These are phyloP conservation scores for Irpex sp. DNA, from an alignment of 1,284 basidiomycete genomes.

Conservation along the genomic window DNA sequence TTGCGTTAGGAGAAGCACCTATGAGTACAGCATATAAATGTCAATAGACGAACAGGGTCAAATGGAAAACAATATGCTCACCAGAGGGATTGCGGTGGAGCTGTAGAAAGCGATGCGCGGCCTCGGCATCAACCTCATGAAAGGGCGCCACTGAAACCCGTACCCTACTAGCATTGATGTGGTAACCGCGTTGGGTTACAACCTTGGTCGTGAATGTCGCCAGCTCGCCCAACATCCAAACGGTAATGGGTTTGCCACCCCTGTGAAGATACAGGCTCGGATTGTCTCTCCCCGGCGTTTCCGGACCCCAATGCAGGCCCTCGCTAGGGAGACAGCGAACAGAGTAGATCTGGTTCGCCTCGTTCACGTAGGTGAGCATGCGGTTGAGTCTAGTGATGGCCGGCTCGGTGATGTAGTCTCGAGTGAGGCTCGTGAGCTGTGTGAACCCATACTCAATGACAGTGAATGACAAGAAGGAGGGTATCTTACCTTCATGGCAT, in stretches of 20 bases:
- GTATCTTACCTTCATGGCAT: too few species aligned
- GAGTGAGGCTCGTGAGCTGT: neutral
- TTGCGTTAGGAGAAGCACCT: too few species aligned
- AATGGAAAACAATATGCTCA: too few species aligned
- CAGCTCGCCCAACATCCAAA: neutral
- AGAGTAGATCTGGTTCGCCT: neutral
- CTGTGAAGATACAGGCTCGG: neutral
- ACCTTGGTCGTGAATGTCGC: neutral
- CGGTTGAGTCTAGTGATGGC: neutral
- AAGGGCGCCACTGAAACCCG: neutral
- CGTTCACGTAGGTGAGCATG: neutral
- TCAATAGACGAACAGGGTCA: too few species aligned
- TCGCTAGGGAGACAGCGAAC: neutral
- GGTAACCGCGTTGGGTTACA: neutral
- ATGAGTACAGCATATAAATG: too few species aligned
- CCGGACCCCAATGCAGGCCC: neutral
- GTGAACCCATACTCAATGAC: too few species aligned
- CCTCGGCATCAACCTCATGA: neutral
- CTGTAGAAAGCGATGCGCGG: neutral
- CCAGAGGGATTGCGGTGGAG: too few species aligned
- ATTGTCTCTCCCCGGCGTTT: neutral
- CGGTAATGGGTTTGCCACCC: neutral
- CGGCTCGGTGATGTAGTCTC: neutral
- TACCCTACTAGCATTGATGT: neutral
- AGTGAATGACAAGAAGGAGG: too few species aligned